phyloP scores from a whole-genome alignment of 148 eudicot species.

The Amaranthus hypochondriacus region DNA sequence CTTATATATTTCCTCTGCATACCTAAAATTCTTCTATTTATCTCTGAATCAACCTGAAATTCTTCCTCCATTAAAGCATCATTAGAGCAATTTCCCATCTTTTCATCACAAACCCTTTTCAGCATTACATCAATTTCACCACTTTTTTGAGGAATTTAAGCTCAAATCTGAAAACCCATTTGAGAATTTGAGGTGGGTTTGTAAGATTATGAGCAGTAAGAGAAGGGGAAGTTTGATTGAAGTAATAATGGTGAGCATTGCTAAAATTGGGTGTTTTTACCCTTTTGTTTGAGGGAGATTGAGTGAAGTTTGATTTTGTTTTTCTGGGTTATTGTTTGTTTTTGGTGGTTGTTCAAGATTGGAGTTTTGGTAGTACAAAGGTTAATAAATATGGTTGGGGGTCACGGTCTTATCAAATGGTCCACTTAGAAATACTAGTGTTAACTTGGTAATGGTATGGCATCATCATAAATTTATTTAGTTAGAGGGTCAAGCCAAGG shows the following conservation, averaged over 20 bases:
- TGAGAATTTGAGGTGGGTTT: slow-evolving; percentile 43
- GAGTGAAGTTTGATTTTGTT: background rate
- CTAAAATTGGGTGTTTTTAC: slow-evolving; percentile 9
- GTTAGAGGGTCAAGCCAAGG: background rate
- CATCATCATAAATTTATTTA: background rate
- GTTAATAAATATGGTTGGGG: slow-evolving; percentile 5
- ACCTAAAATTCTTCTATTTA: slow-evolving; percentile 47
- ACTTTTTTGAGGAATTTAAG: slow-evolving; percentile 31
- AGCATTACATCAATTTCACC: slow-evolving; percentile 31
- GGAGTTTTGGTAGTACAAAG: background rate
- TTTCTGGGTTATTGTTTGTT: background rate
- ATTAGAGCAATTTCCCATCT: slow-evolving; percentile 32
- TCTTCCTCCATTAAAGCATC: slow-evolving; percentile 21
- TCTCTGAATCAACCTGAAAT: slow-evolving; percentile 48
- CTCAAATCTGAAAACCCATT: slow-evolving; percentile 36
- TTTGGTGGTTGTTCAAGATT: background rate
- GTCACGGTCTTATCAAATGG: slow-evolving; percentile 17
- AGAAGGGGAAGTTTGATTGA: slow-evolving; percentile 8
- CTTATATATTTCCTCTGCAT: slow-evolving; percentile 64
- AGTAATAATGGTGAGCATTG: slow-evolving; percentile 22
- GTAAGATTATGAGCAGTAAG: slow-evolving; percentile 32
- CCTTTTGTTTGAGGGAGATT: background rate
- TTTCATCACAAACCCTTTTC: slow-evolving; percentile 41
- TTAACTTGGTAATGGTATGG: slow-evolving; percentile 5
- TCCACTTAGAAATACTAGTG: slow-evolving; percentile 13